Base-by-base conservation (phyloP, 23 red algal genomes). In the Gracilaria caudata region DNA sequence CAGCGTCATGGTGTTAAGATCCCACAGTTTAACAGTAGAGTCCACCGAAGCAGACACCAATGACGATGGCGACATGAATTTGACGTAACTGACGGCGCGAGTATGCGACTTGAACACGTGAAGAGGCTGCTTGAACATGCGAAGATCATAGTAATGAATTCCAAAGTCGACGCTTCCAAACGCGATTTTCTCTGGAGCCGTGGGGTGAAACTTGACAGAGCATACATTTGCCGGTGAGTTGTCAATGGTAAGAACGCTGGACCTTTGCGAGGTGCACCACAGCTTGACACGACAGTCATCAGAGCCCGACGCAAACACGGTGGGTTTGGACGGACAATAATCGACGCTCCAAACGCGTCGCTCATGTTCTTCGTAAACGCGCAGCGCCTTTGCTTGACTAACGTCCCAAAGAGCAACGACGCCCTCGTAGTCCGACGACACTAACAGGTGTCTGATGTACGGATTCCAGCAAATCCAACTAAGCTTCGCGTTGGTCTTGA, bases 281-380 rank as follows among this genome's bases (percentile, higher is more conserved):
- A 96, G 43, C 84, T 99, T 95, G 64, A 96, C 93, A 20, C 86
- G 89, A 16, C 93, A 91, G 65, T 99, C 97, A 57, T 99, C 97
- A 4, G 92, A 95, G 25, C 88, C 94, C 44, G 90, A 94, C 65
- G 92, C 93, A 56, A 99, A 84, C 24, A 86, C 39, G 4, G 90
- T 91, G 16, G 90, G 93, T 45, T 94, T 94, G 23, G 86, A 64
- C 23, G 90, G 58, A 23, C 88, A 95, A 53, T 85, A 99, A 54
- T 99, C 97, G 23, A 99, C 97, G 39, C 78, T 86, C 97, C 97
- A 99, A 14, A 83, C 92, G 37, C 94, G 84, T 39, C 64, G 81
- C 65, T 95, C 94, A 46, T 99, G 97, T 78, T 99, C 97, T 73
- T 99, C 97, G 73, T 76, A 99, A 24, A 95, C 93, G 36, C 80